Percentiles rank a stretch among this genome's conserved stretches.
Evolutionary conservation across 306 rosid genomes (phyloP).

Genomic region (Quercus aquifolioides): DNA sequence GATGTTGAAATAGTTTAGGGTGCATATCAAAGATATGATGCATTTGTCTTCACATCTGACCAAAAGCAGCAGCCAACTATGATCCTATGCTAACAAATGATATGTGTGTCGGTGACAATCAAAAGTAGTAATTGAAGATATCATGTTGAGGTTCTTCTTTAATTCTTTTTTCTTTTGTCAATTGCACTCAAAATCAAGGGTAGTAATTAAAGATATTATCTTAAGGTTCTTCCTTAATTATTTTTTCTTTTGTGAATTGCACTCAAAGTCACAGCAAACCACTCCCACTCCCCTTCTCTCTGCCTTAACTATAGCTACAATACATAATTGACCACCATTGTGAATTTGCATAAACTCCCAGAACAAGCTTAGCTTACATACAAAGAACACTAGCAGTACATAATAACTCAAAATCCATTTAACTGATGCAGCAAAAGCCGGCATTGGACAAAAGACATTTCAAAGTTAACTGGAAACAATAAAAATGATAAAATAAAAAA

Average conservation of each 20-base stretch:
- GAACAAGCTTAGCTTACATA: neutral
- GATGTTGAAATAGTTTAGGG: neutral
- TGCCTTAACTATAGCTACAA: neutral
- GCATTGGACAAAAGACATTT: neutral
- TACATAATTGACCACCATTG: neutral
- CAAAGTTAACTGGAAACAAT: constrained; percentile 19
- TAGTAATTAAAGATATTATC: neutral
- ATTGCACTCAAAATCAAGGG: no score
- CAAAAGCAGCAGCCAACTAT: neutral
- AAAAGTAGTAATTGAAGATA: neutral
- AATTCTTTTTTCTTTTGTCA: neutral
- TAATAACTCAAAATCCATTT: neutral
- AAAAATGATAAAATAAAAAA: neutral
- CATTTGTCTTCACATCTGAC: neutral
- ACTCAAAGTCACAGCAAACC: no score
- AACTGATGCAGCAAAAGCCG: neutral
- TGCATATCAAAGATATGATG: neutral
- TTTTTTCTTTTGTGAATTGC: neutral
- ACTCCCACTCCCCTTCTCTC: no score
- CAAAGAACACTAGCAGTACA: neutral
- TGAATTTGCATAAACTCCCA: neutral
- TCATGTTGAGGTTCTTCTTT: neutral
- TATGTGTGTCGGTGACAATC: neutral
- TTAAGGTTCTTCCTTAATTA: neutral
- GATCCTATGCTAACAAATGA: neutral